Evolutionary conservation across 2,329 filamentous ascomycete species (phyloP), one percentile per base, ranked within the genome.

Genomic region (Colletotrichum sp.): DNA sequence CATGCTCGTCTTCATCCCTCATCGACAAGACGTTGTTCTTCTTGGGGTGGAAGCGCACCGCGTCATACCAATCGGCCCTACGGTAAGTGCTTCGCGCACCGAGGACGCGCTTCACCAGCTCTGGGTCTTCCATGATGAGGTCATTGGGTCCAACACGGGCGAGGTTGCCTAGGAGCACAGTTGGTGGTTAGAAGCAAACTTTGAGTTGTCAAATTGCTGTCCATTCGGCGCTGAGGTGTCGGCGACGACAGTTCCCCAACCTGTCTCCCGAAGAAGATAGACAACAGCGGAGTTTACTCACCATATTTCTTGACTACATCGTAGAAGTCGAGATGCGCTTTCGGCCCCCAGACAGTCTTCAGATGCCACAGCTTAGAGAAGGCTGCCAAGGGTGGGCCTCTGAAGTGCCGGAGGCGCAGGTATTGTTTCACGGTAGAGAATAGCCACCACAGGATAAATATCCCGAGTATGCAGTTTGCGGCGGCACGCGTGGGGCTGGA

Each of bases 1-100:
- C 81, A 80, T 88, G 89, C 62, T 83, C 82, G 12, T 80, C 83
- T 62, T 89, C 88, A 70, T 92, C 85, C 64, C 87, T 84, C 55
- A 86, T 83, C 0, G 88, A 89, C 30, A 91, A 86, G 10, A 92
- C 85, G 76, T 89, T 90, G 76, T 91, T 88, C 30, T 87, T 83
- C 12, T 88, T 85, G 0, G 89, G 88, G 72, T 92, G 87, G 73
- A 93, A 85, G 18, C 87, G 85, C 71, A 88, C 84, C 7, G 85
- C 87, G 72, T 86, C 82, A 78, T 90, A 90, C 84, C 88, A 90
- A 3, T 78, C 77, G 0, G 83, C 82, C 3, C 85, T 83, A 1
- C 77, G 80, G 71, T 87, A 88, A 9, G 76, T 69, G 39, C 83
- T 85, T 15, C 85, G 82, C 6, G 83, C 84, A 2, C 80, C 81